Evolutionary conservation across 257 asterid species (phyloP), one percentile per base, ranked within the genome.

Genomic region (Eucommia ulmoides): DNA sequence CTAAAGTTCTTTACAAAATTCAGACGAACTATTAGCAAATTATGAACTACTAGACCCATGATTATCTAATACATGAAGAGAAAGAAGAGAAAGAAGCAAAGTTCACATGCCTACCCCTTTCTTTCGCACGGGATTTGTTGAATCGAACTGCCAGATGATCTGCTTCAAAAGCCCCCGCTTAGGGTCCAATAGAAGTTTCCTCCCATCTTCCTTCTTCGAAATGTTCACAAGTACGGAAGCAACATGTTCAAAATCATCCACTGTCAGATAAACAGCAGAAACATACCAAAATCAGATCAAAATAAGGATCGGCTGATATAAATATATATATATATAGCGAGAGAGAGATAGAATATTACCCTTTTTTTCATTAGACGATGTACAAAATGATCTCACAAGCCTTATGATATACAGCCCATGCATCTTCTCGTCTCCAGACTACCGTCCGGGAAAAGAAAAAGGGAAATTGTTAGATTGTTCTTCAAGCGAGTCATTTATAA

Each of bases 201-300:
- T 71, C 63, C 99, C 99, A 19, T 64, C 75, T 77, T 73, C 84
- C 52, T 83, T 86, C 82, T 83, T 68, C 1, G 96, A 86, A 69
- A 91, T 61, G 70, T 83, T 91, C 17, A 91, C 93, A 22, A 91
- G 92, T 74, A 91, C 57, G 33, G 99, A 91, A 49, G 93, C 96
- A 68, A 86, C 95, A 33, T 86, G 95, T 57, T 81, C 95, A 70
- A 75, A 91, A 45, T 89, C 79, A 75, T 91, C 96, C 50, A 70
- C 99, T 85, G 80, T 42, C 1, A 21, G 20, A 56, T 17, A 52
- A 9, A 14, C 54, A 42, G 9, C 48, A 42, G 48, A 16, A 2
- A 15, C 3, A 14, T 3, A 18, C 7, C 4, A 42, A 42, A 19
- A 42, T 1, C 8, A 6, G 48, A 15, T 19, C 21, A 2, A n/a